A percentile compares a stretch with the other conserved stretches of the same genome.
phyloP scores from a whole-genome alignment of 495 filamentous ascomycete species.

The Opeltia flavorubescens region DNA sequence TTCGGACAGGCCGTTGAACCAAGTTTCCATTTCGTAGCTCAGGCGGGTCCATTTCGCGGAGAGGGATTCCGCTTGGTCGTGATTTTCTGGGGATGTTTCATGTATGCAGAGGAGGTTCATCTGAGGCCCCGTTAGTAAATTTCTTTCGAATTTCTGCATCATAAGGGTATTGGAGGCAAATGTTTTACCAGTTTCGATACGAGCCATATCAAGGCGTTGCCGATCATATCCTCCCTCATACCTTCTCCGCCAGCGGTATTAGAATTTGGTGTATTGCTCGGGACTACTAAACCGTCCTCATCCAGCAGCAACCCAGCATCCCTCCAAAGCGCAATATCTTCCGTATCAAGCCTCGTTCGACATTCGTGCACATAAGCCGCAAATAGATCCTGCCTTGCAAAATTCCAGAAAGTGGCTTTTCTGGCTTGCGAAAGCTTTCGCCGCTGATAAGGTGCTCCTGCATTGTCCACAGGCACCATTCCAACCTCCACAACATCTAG shows the following conservation, averaged over 20 bases:
- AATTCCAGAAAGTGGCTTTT: slow-evolving; percentile 50
- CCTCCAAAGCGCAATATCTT: slow-evolving; percentile 45
- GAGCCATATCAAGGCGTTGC: slow-evolving; percentile 50
- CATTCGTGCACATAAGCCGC: slow-evolving; percentile 50
- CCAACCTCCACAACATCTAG: slow-evolving; percentile 49
- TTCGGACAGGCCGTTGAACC: slow-evolving; percentile 42
- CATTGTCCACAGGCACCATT: slow-evolving; percentile 40
- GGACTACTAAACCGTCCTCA: slow-evolving; percentile 35
- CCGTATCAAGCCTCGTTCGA: slow-evolving; percentile 45
- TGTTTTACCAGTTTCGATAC: slow-evolving; percentile 1
- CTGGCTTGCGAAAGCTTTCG: slow-evolving; percentile 37
- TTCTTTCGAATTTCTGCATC: no score
- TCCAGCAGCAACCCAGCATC: slow-evolving; percentile 47
- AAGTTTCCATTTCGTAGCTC: slow-evolving; percentile 40
- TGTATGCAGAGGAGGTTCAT: neutral
- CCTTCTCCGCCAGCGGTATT: slow-evolving; percentile 33
- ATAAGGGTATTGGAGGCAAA: slow-evolving; percentile 48
- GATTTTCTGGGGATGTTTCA: slow-evolving; percentile 3
- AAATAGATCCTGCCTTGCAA: slow-evolving; percentile 50
- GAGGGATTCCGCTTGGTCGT: slow-evolving; percentile 32
- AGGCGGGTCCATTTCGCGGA: slow-evolving; percentile 43
- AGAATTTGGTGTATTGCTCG: slow-evolving; percentile 33
- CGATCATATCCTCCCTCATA: slow-evolving; percentile 48
- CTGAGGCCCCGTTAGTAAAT: no score
- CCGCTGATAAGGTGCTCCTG: slow-evolving; percentile 21